phyloP scores from a whole-genome alignment of 2,329 filamentous ascomycete genomes.

The Aspergillus fijiensis region DNA sequence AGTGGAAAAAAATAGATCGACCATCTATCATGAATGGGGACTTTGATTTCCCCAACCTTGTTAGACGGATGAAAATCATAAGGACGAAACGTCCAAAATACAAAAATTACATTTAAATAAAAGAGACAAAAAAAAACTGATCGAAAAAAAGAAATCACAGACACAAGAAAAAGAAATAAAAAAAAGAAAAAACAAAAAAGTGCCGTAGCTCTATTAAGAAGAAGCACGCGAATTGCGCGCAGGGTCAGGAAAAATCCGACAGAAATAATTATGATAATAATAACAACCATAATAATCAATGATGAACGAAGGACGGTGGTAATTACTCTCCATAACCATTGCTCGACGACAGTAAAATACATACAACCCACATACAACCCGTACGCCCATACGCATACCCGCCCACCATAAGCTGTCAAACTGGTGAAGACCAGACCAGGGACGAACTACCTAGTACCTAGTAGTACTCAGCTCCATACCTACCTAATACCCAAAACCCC shows the following conservation, averaged over 20 bases:
- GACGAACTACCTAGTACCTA: constrained; percentile 1
- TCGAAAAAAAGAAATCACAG: constrained; percentile 1
- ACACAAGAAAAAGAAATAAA: constrained; percentile 1
- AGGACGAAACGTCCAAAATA: too few relatives aligned
- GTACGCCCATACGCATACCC: too few relatives aligned
- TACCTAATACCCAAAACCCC: too few relatives aligned
- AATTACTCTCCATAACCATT: not conserved
- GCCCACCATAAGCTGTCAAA: constrained; percentile 6
- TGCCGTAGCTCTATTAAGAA: not conserved
- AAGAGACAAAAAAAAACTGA: not conserved
- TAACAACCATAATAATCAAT: too few relatives aligned
- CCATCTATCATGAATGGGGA: not conserved
- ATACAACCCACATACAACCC: not conserved
- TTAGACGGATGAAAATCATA: not conserved
- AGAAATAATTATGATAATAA: not conserved
- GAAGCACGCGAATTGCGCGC: not conserved
- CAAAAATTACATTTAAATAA: too few relatives aligned
- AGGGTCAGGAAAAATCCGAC: not conserved
- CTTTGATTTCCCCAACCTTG: not conserved
- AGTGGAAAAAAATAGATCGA: constrained; percentile 1
- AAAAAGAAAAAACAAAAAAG: constrained; percentile 2
- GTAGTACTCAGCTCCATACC: too few relatives aligned
- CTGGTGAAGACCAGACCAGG: not conserved
- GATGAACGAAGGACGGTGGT: not conserved
- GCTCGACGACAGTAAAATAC: not conserved